Conservation (phyloP, 306 rosid species). For the Acacia confusa region DNA sequence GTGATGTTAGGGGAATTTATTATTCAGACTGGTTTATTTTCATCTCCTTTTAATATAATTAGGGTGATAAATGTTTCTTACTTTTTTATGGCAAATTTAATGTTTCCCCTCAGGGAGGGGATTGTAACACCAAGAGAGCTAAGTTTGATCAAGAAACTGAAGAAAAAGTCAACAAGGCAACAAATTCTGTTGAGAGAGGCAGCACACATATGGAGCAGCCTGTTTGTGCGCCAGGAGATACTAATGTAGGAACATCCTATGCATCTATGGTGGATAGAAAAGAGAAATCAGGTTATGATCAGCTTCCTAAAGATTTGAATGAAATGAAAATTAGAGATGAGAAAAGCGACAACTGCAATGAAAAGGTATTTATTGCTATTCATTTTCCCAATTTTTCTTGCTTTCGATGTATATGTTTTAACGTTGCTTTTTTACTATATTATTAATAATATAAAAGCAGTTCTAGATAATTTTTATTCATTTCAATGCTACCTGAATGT, state of each 20-base stretch:
- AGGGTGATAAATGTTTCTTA: background rate
- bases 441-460: conserved; percentile 18
- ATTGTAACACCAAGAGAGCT: conserved; percentile 58
- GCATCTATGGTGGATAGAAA: conserved; percentile 40
- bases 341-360: conserved; percentile 50
- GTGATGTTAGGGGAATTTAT: background rate
- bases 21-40: background rate
- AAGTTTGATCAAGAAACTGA: conserved; percentile 65
- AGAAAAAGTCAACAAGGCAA: conserved; percentile 34
- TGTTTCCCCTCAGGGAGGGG: conserved; percentile 58
- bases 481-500: background rate
- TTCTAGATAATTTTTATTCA: background rate
- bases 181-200: conserved; percentile 36
- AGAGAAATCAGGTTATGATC: conserved; percentile 57
- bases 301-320: conserved; percentile 69
- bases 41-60: background rate
- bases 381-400: background rate
- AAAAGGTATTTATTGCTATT: conserved; percentile 51
- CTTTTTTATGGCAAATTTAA: background rate
- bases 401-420: background rate
- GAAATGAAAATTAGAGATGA: conserved; percentile 80
- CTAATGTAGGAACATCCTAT: conserved; percentile 50
- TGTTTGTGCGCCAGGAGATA: conserved; percentile 39
- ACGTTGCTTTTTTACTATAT: conserved; percentile 4
- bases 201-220: conserved; percentile 38